Percentiles rank a stretch among this genome's conserved stretches.
Conservation (phyloP, 805 yeast species). For the Ogataea zsoltii region DNA sequence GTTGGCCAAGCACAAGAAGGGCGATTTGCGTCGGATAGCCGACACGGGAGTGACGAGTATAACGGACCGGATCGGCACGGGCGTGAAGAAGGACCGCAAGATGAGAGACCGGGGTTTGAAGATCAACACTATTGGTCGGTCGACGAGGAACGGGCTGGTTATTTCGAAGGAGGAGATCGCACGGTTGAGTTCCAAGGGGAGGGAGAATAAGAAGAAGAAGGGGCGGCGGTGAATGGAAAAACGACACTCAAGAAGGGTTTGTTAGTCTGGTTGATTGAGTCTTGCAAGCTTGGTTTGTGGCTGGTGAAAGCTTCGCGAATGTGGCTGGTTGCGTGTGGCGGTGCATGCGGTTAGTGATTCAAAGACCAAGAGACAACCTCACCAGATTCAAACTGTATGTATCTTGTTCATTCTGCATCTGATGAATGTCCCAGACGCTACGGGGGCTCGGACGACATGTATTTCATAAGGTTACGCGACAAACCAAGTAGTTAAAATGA, state of each 20-base stretch:
- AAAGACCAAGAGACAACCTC: too few species aligned
- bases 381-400: too few species aligned
- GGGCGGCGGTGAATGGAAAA: slow-evolving; percentile 1
- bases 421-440: too few species aligned
- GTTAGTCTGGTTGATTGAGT: too few species aligned
- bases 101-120: slow-evolving; percentile 76
- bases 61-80: slow-evolving; percentile 54
- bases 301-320: too few species aligned
- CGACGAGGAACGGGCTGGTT: slow-evolving; percentile 76
- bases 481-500: too few species aligned
- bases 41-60: slow-evolving; percentile 54
- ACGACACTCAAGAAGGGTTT: too few species aligned
- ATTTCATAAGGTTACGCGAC: too few species aligned
- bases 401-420: too few species aligned
- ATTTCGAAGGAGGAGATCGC: slow-evolving; percentile 69
- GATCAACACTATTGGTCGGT: slow-evolving; percentile 72
- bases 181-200: slow-evolving; percentile 32
- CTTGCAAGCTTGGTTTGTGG: too few species aligned
- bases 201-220: slow-evolving; percentile 21
- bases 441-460: slow-evolving; percentile 7
- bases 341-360: too few species aligned
- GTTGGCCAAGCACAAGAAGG: slow-evolving; percentile 69
- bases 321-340: too few species aligned
- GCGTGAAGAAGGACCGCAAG: slow-evolving; percentile 38
- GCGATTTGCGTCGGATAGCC: slow-evolving; percentile 57